These are phyloP conservation scores for Quercus mongolica DNA, from an alignment of 306 rosid genomes.

Conservation along the genomic window DNA sequence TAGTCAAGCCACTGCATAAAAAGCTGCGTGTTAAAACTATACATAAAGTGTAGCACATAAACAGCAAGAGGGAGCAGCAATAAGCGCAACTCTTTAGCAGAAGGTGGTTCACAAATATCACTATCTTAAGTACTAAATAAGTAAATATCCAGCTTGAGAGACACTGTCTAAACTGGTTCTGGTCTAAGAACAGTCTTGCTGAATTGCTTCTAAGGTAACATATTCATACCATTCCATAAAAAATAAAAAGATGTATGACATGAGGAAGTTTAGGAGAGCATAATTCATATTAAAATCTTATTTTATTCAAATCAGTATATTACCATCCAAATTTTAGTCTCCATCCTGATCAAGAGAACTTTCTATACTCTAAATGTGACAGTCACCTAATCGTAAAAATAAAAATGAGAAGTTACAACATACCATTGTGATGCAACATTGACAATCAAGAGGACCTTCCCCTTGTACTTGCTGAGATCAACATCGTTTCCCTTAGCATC, in stretches of 20 bases:
- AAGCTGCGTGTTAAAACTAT: conserved; percentile 14
- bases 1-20: conserved; percentile 91
- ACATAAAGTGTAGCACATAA: neutral
- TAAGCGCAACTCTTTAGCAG: neutral
- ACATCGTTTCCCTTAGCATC: conserved; percentile 89
- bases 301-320: neutral
- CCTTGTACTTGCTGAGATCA: conserved; percentile 80
- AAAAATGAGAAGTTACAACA: neutral
- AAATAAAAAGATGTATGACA: neutral
- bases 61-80: neutral
- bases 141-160: neutral
- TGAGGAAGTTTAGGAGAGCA: neutral
- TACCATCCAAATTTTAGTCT: neutral
- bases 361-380: neutral
- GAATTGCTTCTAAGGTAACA: neutral
- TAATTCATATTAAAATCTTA: neutral
- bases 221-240: neutral
- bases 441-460: conserved; percentile 84
- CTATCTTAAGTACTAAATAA: neutral
- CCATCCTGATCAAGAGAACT: neutral
- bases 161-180: neutral
- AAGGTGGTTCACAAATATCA: neutral
- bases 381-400: neutral
- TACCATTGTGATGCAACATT: conserved; percentile 99
- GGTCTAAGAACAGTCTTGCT: neutral